Evolutionary conservation across 768 basidiomycete species (phyloP), one percentile per base, ranked within the genome.

Genomic region (Mycena latifolia): DNA sequence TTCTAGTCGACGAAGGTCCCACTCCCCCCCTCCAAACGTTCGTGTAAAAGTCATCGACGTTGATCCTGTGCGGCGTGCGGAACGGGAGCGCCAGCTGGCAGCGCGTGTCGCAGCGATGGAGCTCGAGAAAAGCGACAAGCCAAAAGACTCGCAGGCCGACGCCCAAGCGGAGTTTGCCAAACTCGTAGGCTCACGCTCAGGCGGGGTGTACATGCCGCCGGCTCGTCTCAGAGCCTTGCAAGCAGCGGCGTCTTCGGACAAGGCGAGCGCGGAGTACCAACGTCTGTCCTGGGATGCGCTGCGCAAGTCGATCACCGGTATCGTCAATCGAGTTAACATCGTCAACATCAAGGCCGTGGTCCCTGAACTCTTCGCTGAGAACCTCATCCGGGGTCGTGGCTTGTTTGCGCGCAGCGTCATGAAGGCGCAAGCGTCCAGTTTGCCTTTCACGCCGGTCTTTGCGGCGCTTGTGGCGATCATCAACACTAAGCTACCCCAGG

Each of bases 311-410:
- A 93, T 99, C 74, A 99, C 98, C 29, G 98, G 98, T 95, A 92
- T 99, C 71, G 97, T 99, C 85, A 99, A 99, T 85, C 92, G 98
- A 85, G 94, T 99, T 81, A 98, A 99, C 77, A 86, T 95, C 22
- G 85, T 90, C 71, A 99, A 99, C 77, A 99, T 99, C 87, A 98
- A 98, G 79, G 87, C 92, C 72, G 88, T 97, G 69, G 87, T 95
- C 0, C 94, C 95, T 0, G 94, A 97, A 77, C 79, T 99, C 27
- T 98, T 99, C 73, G 79, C 88, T 2, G 98, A 99, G 78, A 98
- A 99, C 78, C 86, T 99, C 31, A 88, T 99, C 66, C 89, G 96
- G 51, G 98, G 98, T 1, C 86, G 94, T 27, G 98, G 98, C 1
- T 83, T 99, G 43, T 98, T 99, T 75, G 87, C 94, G 24, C 83